phyloP scores from a whole-genome alignment of 306 rosid species.

The Fragaria iinumae region DNA sequence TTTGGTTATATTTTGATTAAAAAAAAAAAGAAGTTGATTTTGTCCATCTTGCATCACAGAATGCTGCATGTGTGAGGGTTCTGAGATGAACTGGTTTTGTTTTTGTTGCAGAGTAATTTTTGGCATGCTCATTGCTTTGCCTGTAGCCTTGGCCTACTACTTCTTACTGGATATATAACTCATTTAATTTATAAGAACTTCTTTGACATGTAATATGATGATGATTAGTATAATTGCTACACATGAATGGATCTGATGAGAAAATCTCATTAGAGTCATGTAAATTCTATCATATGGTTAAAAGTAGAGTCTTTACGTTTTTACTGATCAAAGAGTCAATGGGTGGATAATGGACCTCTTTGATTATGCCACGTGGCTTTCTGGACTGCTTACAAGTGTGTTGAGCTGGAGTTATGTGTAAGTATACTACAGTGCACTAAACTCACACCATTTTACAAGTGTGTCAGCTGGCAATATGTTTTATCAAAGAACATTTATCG shows the following conservation, averaged over 20 bases:
- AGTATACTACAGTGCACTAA: background rate
- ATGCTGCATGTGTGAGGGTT: background rate
- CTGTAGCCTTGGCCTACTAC: conserved; percentile 76
- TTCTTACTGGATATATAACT: conserved; percentile 35
- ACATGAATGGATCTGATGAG: conserved; percentile 13
- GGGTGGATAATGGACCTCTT: background rate
- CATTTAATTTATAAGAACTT: conserved; percentile 19
- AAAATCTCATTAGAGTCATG: conserved; percentile 6
- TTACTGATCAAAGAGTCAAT: background rate
- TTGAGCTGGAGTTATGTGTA: background rate
- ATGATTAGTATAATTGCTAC: background rate
- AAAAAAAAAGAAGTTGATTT: background rate
- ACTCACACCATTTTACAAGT: background rate
- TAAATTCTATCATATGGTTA: background rate
- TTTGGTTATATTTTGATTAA: background rate
- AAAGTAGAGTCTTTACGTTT: too few species aligned
- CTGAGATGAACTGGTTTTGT: conserved; percentile 30
- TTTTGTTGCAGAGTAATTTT: conserved; percentile 68
- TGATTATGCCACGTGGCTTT: background rate
- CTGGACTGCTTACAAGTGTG: background rate
- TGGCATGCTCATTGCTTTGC: conserved; percentile 89
- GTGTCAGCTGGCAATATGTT: background rate
- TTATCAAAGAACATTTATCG: background rate
- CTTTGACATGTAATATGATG: conserved; percentile 14
- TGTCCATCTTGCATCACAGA: background rate